A percentile compares a stretch with the other conserved stretches of the same genome.
phyloP scores from a whole-genome alignment of 2,329 filamentous ascomycete genomes.

The Setomelanomma holmii region DNA sequence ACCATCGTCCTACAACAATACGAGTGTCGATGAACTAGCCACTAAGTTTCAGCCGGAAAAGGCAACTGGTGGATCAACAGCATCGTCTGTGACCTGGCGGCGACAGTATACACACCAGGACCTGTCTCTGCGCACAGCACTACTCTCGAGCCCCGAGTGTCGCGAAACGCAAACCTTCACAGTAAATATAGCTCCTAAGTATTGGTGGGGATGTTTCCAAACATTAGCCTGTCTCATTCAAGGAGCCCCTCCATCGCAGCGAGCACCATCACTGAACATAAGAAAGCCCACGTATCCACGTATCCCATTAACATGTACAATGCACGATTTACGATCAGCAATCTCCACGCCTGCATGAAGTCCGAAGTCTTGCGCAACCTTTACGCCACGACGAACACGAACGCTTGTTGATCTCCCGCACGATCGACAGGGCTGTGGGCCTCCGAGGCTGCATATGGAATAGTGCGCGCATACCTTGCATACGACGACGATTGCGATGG shows the following conservation, averaged over 20 bases:
- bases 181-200: neutral
- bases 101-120: no score
- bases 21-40: no score
- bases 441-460: neutral
- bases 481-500: neutral
- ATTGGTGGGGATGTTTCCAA: neutral
- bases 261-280: neutral
- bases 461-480: neutral
- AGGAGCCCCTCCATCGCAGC: neutral
- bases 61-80: no score
- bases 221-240: neutral
- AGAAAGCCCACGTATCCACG: neutral
- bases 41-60: no score
- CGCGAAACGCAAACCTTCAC: neutral
- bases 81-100: no score
- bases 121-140: no score
- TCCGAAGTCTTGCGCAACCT: neutral
- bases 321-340: neutral
- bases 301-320: no score
- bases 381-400: neutral
- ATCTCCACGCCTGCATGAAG: constrained; percentile 1
- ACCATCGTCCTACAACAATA: no score
- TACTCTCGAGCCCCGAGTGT: neutral
- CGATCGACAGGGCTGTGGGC: neutral
- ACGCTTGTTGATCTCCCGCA: constrained; percentile 4